These are phyloP conservation scores for Tilletia walkeri DNA, from an alignment of 1,284 basidiomycete species.

Conservation along the genomic window DNA sequence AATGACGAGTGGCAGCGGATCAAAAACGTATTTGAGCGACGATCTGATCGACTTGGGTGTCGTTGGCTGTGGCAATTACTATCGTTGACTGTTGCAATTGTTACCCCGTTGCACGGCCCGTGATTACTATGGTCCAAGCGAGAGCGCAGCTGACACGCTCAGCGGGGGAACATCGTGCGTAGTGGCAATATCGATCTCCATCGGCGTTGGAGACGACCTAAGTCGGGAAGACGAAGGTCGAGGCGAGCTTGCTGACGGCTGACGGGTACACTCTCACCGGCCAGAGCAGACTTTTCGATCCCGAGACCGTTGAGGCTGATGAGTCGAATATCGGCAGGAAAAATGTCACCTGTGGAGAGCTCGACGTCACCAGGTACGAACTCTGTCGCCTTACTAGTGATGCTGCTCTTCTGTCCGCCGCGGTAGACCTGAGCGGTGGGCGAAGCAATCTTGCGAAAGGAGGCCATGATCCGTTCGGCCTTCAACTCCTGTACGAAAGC, in stretches of 20 bases:
- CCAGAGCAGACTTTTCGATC: conserved; percentile 47
- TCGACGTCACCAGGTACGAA: conserved; percentile 61
- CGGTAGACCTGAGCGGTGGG: conserved; percentile 44
- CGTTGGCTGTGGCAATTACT: conserved; percentile 42
- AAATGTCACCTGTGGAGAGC: conserved; percentile 41
- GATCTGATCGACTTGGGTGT: conserved; percentile 48
- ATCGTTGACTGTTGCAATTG: too few species aligned
- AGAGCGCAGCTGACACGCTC: conserved; percentile 46
- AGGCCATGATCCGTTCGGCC: conserved; percentile 48
- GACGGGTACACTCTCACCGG: conserved; percentile 47
- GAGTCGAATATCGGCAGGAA: conserved; percentile 48
- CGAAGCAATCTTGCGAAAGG: too few species aligned
- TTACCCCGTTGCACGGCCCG: conserved; percentile 43
- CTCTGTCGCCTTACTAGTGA: conserved; percentile 28
- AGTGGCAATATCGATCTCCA: conserved; percentile 22
- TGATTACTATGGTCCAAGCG: conserved; percentile 46
- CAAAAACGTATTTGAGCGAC: conserved; percentile 35
- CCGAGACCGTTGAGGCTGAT: conserved; percentile 42
- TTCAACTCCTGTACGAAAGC: conserved; percentile 50
- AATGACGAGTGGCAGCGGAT: background rate
- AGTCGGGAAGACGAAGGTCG: conserved; percentile 29
- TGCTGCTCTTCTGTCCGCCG: conserved; percentile 18
- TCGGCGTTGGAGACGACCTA: conserved; percentile 12
- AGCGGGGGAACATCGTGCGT: background rate
- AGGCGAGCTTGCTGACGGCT: conserved; percentile 38